Evolutionary conservation across 345 rosid species (phyloP).

Genomic region (Populus davidiana): DNA sequence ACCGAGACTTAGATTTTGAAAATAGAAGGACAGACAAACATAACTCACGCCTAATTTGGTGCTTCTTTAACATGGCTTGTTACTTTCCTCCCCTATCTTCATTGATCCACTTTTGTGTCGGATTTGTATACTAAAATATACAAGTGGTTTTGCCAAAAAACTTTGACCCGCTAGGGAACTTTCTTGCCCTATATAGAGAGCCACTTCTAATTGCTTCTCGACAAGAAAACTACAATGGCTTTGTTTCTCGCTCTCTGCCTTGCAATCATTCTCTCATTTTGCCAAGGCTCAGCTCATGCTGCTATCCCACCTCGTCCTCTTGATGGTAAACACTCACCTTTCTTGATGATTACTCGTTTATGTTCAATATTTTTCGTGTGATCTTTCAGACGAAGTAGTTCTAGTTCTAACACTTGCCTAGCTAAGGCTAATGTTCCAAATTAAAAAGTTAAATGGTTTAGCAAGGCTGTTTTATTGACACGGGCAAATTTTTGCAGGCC

Average conservation of each 20-base stretch:
- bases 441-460: no score
- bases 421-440: no score
- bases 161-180: background rate
- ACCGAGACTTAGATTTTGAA: background rate
- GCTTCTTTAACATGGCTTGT: background rate
- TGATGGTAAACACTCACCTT: conserved; percentile 24
- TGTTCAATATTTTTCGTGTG: background rate
- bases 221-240: conserved; percentile 16
- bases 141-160: background rate
- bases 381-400: no score
- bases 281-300: conserved; percentile 6
- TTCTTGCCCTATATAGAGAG: background rate
- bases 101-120: background rate
- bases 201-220: background rate
- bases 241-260: conserved; percentile 9
- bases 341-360: background rate
- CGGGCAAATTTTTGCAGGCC: conserved; percentile 28
- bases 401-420: no score
- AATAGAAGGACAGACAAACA: background rate
- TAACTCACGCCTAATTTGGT: conserved; percentile 10
- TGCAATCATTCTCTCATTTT: conserved; percentile 14
- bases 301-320: conserved; percentile 19
- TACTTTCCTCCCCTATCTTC: background rate
- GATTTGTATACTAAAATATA: background rate
- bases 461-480: background rate